These are phyloP conservation scores for Cyclocybe cylindracea DNA, from an alignment of 768 basidiomycete species.

Conservation along the genomic window DNA sequence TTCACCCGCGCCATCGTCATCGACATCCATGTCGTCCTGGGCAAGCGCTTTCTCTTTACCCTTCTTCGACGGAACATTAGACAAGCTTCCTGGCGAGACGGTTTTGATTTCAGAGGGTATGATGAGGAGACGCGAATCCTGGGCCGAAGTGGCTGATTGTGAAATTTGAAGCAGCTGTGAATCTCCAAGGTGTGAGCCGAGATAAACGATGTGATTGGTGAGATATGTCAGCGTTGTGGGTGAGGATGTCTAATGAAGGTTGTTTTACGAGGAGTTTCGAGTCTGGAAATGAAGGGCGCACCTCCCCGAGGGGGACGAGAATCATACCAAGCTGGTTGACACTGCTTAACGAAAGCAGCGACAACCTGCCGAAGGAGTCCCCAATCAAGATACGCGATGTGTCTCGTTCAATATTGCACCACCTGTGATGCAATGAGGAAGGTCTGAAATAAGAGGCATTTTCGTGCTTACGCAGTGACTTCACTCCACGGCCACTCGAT, in stretches of 20 bases:
- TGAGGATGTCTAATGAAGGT: conserved; percentile 57
- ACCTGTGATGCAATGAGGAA: conserved; percentile 33
- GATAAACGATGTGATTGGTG: conserved; percentile 65
- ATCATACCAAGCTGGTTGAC: conserved; percentile 44
- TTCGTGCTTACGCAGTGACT: conserved; percentile 59
- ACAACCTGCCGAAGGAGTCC: conserved; percentile 71
- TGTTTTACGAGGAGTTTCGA: neutral
- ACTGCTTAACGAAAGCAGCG: conserved; percentile 58
- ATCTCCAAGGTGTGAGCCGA: conserved; percentile 83
- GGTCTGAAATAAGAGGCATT: neutral
- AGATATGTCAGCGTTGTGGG: conserved; percentile 74
- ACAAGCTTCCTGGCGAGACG: conserved; percentile 34
- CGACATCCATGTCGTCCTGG: conserved; percentile 35
- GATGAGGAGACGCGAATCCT: conserved; percentile 46
- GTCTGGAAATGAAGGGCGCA: conserved; percentile 19
- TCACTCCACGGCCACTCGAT: conserved; percentile 80
- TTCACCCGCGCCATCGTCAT: conserved; percentile 26
- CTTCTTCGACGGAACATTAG: conserved; percentile 20
- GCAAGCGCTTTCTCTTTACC: conserved; percentile 41
- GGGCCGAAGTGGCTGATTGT: conserved; percentile 39
- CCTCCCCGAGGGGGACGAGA: conserved; percentile 73
- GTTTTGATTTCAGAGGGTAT: conserved; percentile 52
- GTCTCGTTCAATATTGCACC: conserved; percentile 50
- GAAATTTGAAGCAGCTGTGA: conserved; percentile 74
- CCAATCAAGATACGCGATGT: conserved; percentile 58